Evolutionary conservation across 148 eudicot species (phyloP), one percentile per base, ranked within the genome.

Genomic region (Vaccinium myrtillus): DNA sequence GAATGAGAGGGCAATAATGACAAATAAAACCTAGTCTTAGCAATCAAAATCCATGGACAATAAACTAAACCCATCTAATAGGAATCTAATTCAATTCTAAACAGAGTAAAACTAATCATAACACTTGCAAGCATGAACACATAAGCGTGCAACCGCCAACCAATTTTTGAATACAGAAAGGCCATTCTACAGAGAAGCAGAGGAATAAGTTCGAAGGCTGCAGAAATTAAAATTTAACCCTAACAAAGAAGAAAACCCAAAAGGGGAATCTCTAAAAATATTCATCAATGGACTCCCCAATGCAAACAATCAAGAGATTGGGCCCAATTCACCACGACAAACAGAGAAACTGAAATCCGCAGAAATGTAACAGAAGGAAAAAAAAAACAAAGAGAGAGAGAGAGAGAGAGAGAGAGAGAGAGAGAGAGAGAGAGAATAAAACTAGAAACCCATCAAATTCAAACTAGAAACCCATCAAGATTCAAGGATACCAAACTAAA

Each of bases 201-300:
- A 30, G 19, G 43, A 69, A 25, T 27, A 50, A 61, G 50, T 51
- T 69, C 63, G 39, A 75, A 56, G 56, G 48, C 56, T 70, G 43
- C 54, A 56, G 43, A 73, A 85, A n/a, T 7, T 43, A 39, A 30
- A 73, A 48, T 51, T 79, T 1, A 23, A 48, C 32, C 83, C 32
- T 43, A 43, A 5, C 19, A 54, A 49, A 70, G 19, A 16, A 56
- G 55, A 56, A 70, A 84, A 54, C 39, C 6, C 48, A 30, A 82
- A 69, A 70, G 49, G 71, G 77, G 77, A 51, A 69, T 69, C 77
- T 50, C 77, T 25, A 69, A 19, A 13, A 82, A 18, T 82, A 69
- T 51, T 81, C 77, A 70, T 82, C 23, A 19, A 70, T 70, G 43
- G 36, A 25, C 75, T 65, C 58, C 39, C 56, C 25, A 23, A 81